Evolutionary conservation across 2,329 filamentous ascomycete species (phyloP), one percentile per base, ranked within the genome.

Genomic region (Fusarium albidum): DNA sequence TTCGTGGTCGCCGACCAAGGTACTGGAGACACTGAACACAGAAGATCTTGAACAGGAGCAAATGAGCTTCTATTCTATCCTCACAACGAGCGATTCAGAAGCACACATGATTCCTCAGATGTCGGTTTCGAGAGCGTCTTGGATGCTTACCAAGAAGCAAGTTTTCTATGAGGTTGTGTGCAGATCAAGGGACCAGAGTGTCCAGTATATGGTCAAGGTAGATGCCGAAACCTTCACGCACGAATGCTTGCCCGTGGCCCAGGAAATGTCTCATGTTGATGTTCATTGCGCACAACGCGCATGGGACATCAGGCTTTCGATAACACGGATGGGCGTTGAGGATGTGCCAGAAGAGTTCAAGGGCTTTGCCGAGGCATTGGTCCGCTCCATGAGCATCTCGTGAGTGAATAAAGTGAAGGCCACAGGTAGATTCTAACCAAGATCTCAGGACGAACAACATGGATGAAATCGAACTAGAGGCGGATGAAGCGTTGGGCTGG

Each of bases 301-400:
- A 1, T 74, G 71, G 71, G 71, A 73, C 39, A 49, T 73, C 25
- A 65, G 69, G 13, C 43, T 71, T 12, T 54, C 49, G n/a, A 48
- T 61, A 9, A 59, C 49, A 6, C 62, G 56, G 6, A 51, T 52
- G 1, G 39, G 34, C 12, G 39, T 54, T 13, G 49, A 57, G 18
- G 48, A 59, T 5, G 37, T 46, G 10, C 59, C 65, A 5, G 21
- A 49, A 7, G 48, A 27, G 5, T 59, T 69, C 18, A 43, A 32
- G 29, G 15, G 14, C 5, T 66, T 69, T 40, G 63, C 64, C 12
- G 14, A 55, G 12, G 49, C 41, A 2, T 34, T 72, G 7, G 55
- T 69, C 2, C 46, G 52, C 7, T 65, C 67, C 6, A 40, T 71
- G 25, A 47, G 35, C 5, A 50, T 69, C 9, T 49, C 48, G 70